Evolutionary conservation across 257 asterid genomes (phyloP).

Genomic region (Ophiorrhiza pumila): DNA sequence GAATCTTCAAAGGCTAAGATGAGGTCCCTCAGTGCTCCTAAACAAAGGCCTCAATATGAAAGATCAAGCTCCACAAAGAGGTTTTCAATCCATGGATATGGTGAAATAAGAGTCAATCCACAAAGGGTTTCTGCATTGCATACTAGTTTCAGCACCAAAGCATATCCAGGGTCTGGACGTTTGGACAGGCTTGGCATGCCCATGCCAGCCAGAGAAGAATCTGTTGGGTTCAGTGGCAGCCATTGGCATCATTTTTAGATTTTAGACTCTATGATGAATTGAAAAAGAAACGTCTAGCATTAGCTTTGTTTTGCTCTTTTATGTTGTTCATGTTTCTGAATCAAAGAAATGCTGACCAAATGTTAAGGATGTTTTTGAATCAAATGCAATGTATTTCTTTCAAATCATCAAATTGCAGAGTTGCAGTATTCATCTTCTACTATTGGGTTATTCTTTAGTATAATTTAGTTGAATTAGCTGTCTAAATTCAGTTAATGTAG

Average conservation of each 20-base stretch:
- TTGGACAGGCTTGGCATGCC: slow-evolving; percentile 81
- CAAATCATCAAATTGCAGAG: too few species aligned
- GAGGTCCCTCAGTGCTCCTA: slow-evolving; percentile 86
- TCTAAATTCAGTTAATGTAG: too few species aligned
- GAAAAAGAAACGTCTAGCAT: not conserved
- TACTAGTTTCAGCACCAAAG: slow-evolving; percentile 49
- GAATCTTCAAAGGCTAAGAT: slow-evolving; percentile 82
- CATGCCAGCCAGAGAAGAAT: slow-evolving; percentile 55
- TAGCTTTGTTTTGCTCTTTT: not conserved
- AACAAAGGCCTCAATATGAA: slow-evolving; percentile 64
- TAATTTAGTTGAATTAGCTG: too few species aligned
- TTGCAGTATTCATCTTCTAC: too few species aligned
- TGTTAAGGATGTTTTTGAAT: too few species aligned
- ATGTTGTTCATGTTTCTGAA: not conserved
- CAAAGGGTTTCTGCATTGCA: slow-evolving; percentile 40
- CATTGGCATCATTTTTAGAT: slow-evolving; percentile 53
- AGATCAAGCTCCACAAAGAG: slow-evolving; percentile 65
- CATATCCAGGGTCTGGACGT: slow-evolving; percentile 76
- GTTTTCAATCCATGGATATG: slow-evolving; percentile 48
- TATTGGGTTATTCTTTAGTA: too few species aligned
- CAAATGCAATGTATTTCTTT: too few species aligned
- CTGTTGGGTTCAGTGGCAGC: slow-evolving; percentile 44
- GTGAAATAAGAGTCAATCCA: slow-evolving; percentile 34
- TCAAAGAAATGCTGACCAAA: not conserved
- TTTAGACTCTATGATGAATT: slow-evolving; percentile 15